Conservation (phyloP, 495 filamentous ascomycete species). For the Tuber brumale region DNA sequence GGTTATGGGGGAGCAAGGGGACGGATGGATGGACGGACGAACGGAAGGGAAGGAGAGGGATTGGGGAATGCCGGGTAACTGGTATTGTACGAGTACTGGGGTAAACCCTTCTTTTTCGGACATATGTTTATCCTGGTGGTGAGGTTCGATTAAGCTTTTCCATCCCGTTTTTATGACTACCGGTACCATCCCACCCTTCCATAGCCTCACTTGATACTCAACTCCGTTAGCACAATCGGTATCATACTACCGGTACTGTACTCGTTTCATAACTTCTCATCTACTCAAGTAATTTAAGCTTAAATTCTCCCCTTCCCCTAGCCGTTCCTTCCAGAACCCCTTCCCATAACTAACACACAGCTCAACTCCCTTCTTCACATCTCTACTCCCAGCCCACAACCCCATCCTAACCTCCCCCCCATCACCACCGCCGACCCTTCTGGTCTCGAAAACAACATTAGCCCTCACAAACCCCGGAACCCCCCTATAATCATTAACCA, state of each 20-base stretch:
- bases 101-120: not conserved
- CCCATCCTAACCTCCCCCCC: conserved; percentile 48
- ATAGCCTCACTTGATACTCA: not conserved
- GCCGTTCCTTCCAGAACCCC: conserved; percentile 54
- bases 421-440: conserved; percentile 32
- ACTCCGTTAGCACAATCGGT: not conserved
- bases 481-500: conserved; percentile 69
- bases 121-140: not conserved
- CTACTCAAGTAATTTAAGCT: not conserved
- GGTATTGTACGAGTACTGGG: not conserved
- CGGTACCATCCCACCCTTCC: not conserved
- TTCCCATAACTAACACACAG: conserved; percentile 63
- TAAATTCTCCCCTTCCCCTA: conserved; percentile 11
- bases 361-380: conserved; percentile 55
- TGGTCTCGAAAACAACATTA: conserved; percentile 36
- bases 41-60: not conserved
- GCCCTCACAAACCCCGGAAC: conserved; percentile 45
- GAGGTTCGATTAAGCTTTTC: not conserved
- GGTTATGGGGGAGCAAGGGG: not conserved
- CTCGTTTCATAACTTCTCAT: not conserved
- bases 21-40: not conserved
- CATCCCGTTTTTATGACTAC: not conserved
- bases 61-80: not conserved
- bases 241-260: no score
- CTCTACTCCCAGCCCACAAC: conserved; percentile 46